Percentiles rank a stretch among this genome's conserved stretches.
Conservation (phyloP, 176 grass and related monocot genomes). For the Ampelocalamus luodianensis region DNA sequence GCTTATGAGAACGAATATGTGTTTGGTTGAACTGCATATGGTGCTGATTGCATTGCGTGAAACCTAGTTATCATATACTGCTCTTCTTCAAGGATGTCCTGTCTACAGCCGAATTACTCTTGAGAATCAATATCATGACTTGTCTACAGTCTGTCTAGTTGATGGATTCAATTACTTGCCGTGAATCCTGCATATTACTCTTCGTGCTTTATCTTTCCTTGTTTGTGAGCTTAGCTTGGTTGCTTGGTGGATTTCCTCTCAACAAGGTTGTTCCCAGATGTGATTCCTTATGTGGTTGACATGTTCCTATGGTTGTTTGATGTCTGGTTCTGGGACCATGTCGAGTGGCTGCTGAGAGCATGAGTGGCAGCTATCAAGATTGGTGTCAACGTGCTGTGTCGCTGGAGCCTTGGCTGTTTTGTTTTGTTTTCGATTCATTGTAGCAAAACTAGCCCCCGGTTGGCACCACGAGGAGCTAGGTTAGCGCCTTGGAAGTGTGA, state of each 20-base stretch:
- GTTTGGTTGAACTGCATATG: neutral
- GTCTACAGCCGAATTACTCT: neutral
- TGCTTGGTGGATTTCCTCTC: neutral
- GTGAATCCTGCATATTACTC: neutral
- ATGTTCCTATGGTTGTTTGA: neutral
- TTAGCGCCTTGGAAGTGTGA: too few relatives aligned
- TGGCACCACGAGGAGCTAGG: too few relatives aligned
- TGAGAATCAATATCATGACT: neutral
- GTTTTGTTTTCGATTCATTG: too few relatives aligned
- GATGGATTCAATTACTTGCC: neutral
- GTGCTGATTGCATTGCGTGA: neutral
- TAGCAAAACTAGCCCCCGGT: too few relatives aligned
- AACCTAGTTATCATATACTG: neutral
- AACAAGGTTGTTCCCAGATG: neutral
- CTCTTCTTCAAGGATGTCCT: neutral
- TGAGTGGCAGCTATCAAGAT: too few relatives aligned
- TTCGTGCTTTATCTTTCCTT: neutral
- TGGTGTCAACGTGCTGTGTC: neutral
- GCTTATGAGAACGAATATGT: constrained; percentile 31
- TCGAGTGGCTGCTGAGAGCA: neutral
- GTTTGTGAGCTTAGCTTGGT: neutral
- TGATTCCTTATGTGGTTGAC: neutral
- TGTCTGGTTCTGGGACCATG: neutral
- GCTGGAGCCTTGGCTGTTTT: neutral
- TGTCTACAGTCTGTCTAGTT: neutral